phyloP scores from a whole-genome alignment of 768 basidiomycete species.

The Amanita fuliginea region DNA sequence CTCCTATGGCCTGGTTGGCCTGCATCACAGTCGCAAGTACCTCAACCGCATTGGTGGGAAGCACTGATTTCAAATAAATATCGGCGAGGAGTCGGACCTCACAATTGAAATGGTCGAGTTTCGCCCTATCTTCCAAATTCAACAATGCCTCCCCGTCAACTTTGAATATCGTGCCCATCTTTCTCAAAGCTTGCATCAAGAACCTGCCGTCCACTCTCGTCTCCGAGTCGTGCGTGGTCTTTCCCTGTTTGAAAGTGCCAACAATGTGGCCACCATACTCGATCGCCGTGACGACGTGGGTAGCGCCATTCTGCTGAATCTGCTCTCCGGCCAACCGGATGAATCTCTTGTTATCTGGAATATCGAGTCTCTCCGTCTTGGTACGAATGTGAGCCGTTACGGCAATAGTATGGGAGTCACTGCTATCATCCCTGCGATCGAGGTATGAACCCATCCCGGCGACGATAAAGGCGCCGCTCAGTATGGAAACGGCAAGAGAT shows the following conservation, averaged over 20 bases:
- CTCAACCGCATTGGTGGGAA: conserved; percentile 8
- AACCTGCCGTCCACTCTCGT: not conserved
- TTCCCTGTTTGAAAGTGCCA: conserved; percentile 8
- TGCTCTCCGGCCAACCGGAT: not conserved
- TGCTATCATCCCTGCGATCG: conserved; percentile 6
- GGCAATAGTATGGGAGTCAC: conserved; percentile 5
- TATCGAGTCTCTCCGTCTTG: conserved; percentile 4
- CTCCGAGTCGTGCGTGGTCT: not conserved
- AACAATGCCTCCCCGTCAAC: conserved; percentile 5
- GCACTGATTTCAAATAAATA: not conserved
- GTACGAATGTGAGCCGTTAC: conserved; percentile 5
- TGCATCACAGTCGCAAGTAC: conserved; percentile 8
- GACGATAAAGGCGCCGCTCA: conserved; percentile 1
- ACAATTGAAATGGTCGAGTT: not conserved
- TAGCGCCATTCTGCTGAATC: conserved; percentile 5
- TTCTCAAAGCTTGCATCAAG: not conserved
- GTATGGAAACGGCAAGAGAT: conserved; percentile 19
- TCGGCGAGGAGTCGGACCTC: not conserved
- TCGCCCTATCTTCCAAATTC: not conserved
- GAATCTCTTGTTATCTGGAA: not conserved
- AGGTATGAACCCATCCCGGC: conserved; percentile 7
- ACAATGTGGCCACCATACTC: conserved; percentile 10
- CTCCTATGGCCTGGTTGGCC: conserved; percentile 6
- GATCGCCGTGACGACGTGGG: conserved; percentile 11
- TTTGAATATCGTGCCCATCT: conserved; percentile 5